These are phyloP conservation scores for Diversispora epigaea DNA, from an alignment of 192 early-diverging fungal genomes.

Conservation along the genomic window DNA sequence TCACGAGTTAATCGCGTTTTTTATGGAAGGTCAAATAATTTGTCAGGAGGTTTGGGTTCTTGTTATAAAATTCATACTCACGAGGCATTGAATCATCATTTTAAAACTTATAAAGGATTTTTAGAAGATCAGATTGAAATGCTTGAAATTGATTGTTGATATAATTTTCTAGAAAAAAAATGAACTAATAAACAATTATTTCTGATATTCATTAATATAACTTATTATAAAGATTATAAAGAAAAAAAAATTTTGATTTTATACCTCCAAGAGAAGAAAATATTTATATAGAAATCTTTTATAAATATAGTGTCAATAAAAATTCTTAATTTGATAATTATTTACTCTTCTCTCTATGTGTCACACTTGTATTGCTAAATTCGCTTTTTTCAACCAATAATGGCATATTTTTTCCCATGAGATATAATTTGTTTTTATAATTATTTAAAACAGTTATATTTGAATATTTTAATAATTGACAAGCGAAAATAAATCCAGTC, in stretches of 20 bases:
- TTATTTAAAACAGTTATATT: slow-evolving; percentile 39
- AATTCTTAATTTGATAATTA: not conserved
- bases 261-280: no score
- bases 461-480: slow-evolving; percentile 43
- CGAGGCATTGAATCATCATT: slow-evolving; percentile 74
- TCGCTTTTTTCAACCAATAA: slow-evolving; percentile 61
- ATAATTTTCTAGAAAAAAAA: no score
- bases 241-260: no score
- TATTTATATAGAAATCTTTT: not conserved
- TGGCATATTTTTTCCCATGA: slow-evolving; percentile 79
- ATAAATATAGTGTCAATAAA: not conserved
- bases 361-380: slow-evolving; percentile 57
- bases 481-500: slow-evolving; percentile 87
- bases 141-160: slow-evolving; percentile 26
- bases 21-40: slow-evolving; percentile 52
- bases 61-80: slow-evolving; percentile 70
- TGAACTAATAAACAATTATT: no score
- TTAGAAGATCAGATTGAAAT: slow-evolving; percentile 13
- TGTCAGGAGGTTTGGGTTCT: slow-evolving; percentile 56
- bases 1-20: slow-evolving; percentile 89
- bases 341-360: slow-evolving; percentile 34
- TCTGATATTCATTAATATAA: no score
- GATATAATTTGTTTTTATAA: slow-evolving; percentile 79
- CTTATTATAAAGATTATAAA: no score
- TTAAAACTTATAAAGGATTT: slow-evolving; percentile 45